Evolutionary conservation across 352 stramenopile species (phyloP), one percentile per base, ranked within the genome.

Genomic region (Phytophthora capsici): DNA sequence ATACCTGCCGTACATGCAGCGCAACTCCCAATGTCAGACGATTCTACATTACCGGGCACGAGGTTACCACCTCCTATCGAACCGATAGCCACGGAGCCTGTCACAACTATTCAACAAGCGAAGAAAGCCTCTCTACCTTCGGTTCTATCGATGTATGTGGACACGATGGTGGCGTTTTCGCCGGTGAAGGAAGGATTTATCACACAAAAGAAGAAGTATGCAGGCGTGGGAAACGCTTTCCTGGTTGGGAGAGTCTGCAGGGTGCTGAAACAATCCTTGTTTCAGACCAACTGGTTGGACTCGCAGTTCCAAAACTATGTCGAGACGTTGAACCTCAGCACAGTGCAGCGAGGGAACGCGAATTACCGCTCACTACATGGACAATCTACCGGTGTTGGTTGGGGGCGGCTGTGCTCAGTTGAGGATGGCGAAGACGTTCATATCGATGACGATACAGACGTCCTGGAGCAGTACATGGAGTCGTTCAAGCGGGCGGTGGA

Each of bases 261-360:
- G 4, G 17, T 45, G 1, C 6, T 46, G 28, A 51, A 46, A 12
- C 36, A 61, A 7, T 61, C 53, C 1, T 28, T 52, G 25, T 61
- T 61, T 5, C 41, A 61, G 40, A 45, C 51, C 19, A 44, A 22
- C 4, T 62, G 54, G 54, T 12, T 62, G 22, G 54, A 62, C 47
- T 48, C 32, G 0, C 43, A 54, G 16, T 62, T 62, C 10, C 54
- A 62, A 25, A 38, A 48, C 8, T 16, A 62, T 2, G 54, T 53
- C 2, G 28, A 62, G 23, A 47, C 4, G 2, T 10, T 54, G 8
- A 54, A 26, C 32, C 3, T 55, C 0, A 47, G 41, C 1, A 16
- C 22, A 2, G 32, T 53, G 7, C 55, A 63, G n/a, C 41, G 10
- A 0, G 55, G 23, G 5, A 54, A 63, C 20, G 20, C 30, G 3